phyloP scores from a whole-genome alignment of 495 filamentous ascomycete species.

The Podospora didyma region DNA sequence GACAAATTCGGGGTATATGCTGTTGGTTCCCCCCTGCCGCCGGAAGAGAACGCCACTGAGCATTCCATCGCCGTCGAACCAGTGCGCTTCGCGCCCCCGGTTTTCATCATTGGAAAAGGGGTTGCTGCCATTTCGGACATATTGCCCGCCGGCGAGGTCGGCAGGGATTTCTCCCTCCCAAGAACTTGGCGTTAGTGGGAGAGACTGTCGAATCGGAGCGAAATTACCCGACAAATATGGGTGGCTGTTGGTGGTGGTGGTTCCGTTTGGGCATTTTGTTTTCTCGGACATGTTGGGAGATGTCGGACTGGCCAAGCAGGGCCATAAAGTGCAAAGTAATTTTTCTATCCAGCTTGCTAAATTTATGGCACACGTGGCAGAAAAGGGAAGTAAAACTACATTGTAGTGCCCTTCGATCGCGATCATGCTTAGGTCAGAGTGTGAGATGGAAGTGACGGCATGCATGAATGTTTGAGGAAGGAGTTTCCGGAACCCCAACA shows the following conservation, averaged over 20 bases:
- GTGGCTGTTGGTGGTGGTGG: neutral
- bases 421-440: no score
- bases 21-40: constrained; percentile 18
- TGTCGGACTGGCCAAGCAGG: no score
- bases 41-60: constrained; percentile 58
- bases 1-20: constrained; percentile 52
- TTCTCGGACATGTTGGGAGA: no score
- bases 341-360: no score
- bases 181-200: constrained; percentile 46
- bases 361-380: no score
- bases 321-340: no score
- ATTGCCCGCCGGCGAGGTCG: constrained; percentile 60
- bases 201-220: constrained; percentile 51
- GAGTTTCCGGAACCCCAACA: no score
- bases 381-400: no score
- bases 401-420: no score
- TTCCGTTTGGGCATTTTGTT: no score
- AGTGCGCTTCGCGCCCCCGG: constrained; percentile 53
- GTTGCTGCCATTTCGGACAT: constrained; percentile 67
- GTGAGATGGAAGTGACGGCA: no score
- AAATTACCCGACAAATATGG: constrained; percentile 59
- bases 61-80: constrained; percentile 74
- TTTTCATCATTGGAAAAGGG: constrained; percentile 59
- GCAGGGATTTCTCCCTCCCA: constrained; percentile 51
- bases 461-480: no score